Base-by-base conservation (phyloP, 306 rosid genomes). In the Trichosanthes truncata region DNA sequence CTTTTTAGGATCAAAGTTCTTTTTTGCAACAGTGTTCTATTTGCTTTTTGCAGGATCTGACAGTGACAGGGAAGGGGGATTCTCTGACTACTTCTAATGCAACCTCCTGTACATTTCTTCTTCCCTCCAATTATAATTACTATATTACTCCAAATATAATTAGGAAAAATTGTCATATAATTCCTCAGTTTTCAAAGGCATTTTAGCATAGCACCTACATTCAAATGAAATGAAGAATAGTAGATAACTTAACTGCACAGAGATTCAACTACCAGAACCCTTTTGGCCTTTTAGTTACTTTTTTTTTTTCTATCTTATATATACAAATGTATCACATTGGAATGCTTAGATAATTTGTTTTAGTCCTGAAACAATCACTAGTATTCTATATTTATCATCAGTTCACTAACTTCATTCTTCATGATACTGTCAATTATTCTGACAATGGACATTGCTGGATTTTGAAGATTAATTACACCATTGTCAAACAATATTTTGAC, bases 11-110 rank as follows among this genome's bases (percentile, higher is more conserved):
- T 40, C 43, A 17, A 63, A 13, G 18, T 33, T 21, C 21, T 51
- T 26, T 65, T 69, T 10, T 41, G 38, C 51, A 76, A 52, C 55
- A 25, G 33, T 69, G 23, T 63, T 69, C 46, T 57, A 67, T 85
- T 79, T 82, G 79, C 85, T 52, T 83, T 83, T 46, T 87, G 92
- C 96, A 92, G 97, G 96, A 87, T 81, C 86, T 77, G 96, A 86
- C 87, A 82, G 84, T 85, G 90, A 80, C 56, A 85, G 86, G 88
- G 96, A 87, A 78, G 92, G 96, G 71, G 82, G 94, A 78, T 94
- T 94, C 85, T 96, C 91, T 78, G 98, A 90, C 85, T 86, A 81
- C 90, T 94, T 94, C 92, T 94, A 84, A 90, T 83, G 79, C 84
- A 83, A 80, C 77, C 65, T 81, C 68, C 81, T 85, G 83, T 83